phyloP scores from a whole-genome alignment of 345 rosid species.

The Draba incana region DNA sequence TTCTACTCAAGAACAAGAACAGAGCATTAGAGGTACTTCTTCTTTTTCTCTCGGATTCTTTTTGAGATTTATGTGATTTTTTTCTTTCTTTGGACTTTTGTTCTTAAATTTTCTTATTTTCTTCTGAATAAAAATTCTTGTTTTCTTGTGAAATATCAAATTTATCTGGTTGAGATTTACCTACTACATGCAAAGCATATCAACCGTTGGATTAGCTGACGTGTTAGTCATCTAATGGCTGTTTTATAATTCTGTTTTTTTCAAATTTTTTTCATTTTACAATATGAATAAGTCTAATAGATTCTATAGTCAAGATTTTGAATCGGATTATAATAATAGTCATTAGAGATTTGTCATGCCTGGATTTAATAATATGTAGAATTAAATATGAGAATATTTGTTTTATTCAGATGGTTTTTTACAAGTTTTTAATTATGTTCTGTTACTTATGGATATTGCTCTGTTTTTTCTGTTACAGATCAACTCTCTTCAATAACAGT shows the following conservation, averaged over 20 bases:
- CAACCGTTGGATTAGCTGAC: constrained; percentile 36
- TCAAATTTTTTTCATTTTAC: not conserved
- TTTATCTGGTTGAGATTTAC: constrained; percentile 31
- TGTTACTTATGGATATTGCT: not conserved
- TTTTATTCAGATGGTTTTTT: not conserved
- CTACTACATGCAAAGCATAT: constrained; percentile 40
- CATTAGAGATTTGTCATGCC: constrained; percentile 12
- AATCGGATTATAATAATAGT: not conserved
- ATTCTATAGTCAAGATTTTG: constrained; percentile 21
- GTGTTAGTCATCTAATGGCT: constrained; percentile 37
- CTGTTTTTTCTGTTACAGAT: constrained; percentile 46
- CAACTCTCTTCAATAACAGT: constrained; percentile 50
- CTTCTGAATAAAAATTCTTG: constrained; percentile 6
- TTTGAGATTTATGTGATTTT: not conserved
- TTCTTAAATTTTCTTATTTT: constrained; percentile 9
- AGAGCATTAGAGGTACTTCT: constrained; percentile 50
- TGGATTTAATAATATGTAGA: not conserved
- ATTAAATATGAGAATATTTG: constrained; percentile 15
- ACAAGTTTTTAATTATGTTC: not conserved
- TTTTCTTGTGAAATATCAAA: constrained; percentile 29
- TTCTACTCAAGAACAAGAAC: constrained; percentile 10
- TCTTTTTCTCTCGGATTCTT: constrained; percentile 16
- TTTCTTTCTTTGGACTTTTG: constrained; percentile 23
- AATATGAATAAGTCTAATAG: not conserved
- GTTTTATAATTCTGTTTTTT: not conserved